Base-by-base conservation (phyloP, 164 flowering plant species). In the Vitis labrusca region DNA sequence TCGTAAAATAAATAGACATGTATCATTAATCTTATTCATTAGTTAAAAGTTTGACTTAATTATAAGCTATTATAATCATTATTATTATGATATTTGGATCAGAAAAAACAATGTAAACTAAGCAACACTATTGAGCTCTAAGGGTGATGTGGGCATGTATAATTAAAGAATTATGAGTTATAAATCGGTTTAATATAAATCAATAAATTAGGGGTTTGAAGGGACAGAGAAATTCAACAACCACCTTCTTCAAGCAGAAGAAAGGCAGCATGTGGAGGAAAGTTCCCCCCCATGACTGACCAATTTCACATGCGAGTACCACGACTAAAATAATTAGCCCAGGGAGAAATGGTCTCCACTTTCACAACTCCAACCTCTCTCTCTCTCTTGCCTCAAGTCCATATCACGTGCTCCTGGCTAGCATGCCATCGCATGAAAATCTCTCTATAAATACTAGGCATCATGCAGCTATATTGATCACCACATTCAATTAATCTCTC, bases 241-340 rank as follows among this genome's bases (percentile, higher is more conserved):
- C 27, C 13, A 44, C 13, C 50, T 16, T 62, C 52, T 14, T 23
- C 27, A 62, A 37, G 10, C 6, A 37, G 2, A 23, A 60, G 57
- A 59, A 68, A 68, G 9, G 63, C 53, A 44, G 30, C n/a, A 32
- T n/a, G n/a, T 60, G 50, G 12, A 69, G 14, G 72, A 62, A 70
- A 53, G 16, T 70, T 61, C 65, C 60, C 19, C 16, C 15, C 0
- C 44, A 29, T 69, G 1, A 61, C 70, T 16, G 1, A 13, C 50
- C 53, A 67, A 47, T 67, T 67, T 67, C 62, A 14, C 62, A 37
- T 19, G 0, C 5, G 14, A 51, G 0, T n/a, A 30, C 11, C 19
- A 29, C 9, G 7, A 9, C 10, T 15, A 62, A 30, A 61, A 37
- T 61, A 53, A 10, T 47, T 19, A 57, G 6, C 16, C 12, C 1